A percentile compares a stretch with the other conserved stretches of the same genome.
Conservation (phyloP, 495 filamentous ascomycete genomes). For the Penicillium simplicissimum region DNA sequence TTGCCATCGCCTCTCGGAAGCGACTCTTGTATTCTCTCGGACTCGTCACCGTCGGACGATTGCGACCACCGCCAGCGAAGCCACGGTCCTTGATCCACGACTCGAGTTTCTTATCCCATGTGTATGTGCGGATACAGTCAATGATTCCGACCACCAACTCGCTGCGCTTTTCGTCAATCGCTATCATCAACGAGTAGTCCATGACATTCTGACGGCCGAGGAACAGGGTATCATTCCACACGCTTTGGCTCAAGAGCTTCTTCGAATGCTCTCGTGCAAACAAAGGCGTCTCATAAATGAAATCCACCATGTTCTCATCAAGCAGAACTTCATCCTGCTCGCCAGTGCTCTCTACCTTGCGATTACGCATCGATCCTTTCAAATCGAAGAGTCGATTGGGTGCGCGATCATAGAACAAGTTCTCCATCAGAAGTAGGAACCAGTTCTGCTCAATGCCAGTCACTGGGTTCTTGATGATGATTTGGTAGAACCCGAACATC, state of each 20-base stretch:
- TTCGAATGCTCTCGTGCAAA: conserved; percentile 93
- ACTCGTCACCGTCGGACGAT: conserved; percentile 92
- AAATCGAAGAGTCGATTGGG: conserved; percentile 95
- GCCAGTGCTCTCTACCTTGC: conserved; percentile 91
- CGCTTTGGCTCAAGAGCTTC: conserved; percentile 75
- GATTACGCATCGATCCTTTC: conserved; percentile 97
- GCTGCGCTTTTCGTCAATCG: conserved; percentile 83
- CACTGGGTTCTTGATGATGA: conserved; percentile 90
- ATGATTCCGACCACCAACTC: conserved; percentile 98
- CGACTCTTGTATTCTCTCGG: conserved; percentile 96
- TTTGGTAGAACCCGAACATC: conserved; percentile 98
- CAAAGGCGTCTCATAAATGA: conserved; percentile 94
- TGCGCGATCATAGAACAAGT: conserved; percentile 93
- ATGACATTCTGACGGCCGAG: conserved; percentile 91
- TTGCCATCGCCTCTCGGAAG: conserved; percentile 94
- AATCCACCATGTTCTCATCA: conserved; percentile 99
- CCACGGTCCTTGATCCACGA: conserved; percentile 98
- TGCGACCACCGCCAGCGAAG: conserved; percentile 79
- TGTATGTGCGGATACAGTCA: conserved; percentile 97
- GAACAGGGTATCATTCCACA: conserved; percentile 97
- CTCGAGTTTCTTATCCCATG: conserved; percentile 99
- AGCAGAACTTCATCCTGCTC: conserved; percentile 94
- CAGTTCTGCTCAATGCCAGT: conserved; percentile 94
- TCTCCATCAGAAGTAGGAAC: conserved; percentile 95
- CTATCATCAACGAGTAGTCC: conserved; percentile 99